Evolutionary conservation across 2,329 filamentous ascomycete genomes (phyloP).

Genomic region (Gaeumannomyces tritici): DNA sequence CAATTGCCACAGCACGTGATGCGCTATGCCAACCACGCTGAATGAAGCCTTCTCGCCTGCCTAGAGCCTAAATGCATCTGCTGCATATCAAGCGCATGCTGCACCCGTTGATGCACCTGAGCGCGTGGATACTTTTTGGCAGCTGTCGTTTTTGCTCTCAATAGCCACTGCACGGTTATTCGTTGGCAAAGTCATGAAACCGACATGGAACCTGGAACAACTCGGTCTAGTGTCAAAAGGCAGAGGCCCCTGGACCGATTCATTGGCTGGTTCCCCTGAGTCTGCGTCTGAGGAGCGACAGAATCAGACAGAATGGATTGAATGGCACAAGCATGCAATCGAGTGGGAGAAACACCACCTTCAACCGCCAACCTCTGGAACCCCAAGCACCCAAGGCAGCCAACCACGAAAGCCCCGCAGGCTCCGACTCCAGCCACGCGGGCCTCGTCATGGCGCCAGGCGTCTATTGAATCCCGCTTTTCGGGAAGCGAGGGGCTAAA

Average conservation of each 20-base stretch:
- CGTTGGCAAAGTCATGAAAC: constrained; percentile 1
- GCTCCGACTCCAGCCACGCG: neutral
- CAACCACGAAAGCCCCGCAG: neutral
- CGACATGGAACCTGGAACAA: constrained; percentile 3
- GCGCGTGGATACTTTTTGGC: neutral
- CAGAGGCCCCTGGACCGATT: neutral
- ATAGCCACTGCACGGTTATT: neutral
- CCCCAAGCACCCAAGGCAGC: no score
- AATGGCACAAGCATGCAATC: neutral
- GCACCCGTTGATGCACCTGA: neutral
- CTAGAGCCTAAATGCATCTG: neutral
- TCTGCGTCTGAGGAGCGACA: no score
- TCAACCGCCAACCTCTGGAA: no score
- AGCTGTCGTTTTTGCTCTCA: neutral
- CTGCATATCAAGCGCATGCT: neutral
- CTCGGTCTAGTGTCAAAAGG: neutral
- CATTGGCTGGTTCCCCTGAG: neutral
- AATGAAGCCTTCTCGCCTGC: no score
- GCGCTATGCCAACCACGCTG: neutral
- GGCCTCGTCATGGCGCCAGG: neutral
- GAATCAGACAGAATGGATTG: no score
- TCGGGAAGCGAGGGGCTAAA: neutral
- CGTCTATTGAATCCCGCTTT: neutral
- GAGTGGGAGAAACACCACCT: no score
- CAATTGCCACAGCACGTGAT: neutral